Evolutionary conservation across 192 early-diverging fungal genomes (phyloP).

Genomic region (Coemansia sp.): DNA sequence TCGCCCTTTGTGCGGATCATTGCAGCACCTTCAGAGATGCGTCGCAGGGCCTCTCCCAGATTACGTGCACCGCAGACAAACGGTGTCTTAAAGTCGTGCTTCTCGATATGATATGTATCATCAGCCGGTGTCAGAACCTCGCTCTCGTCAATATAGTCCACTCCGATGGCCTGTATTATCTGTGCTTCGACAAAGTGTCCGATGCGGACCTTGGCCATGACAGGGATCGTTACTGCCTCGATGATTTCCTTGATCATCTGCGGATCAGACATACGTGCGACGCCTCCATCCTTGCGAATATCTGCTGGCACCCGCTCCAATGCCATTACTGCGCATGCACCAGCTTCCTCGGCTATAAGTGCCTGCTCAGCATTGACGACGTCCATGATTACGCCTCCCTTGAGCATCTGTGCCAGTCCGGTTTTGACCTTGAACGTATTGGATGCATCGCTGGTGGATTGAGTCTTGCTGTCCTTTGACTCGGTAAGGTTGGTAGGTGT

Average conservation of each 20-base stretch:
- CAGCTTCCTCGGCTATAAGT: slow-evolving; percentile 94
- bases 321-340: slow-evolving; percentile 97
- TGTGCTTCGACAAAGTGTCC: slow-evolving; percentile 99
- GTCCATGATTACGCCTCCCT: slow-evolving; percentile 99
- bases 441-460: not conserved
- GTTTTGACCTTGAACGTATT: slow-evolving; percentile 83
- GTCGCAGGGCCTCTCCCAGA: slow-evolving; percentile 94
- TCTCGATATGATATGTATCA: slow-evolving; percentile 94
- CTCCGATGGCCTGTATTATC: slow-evolving; percentile 86
- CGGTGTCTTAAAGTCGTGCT: slow-evolving; percentile 88
- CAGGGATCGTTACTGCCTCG: slow-evolving; percentile 92
- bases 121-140: slow-evolving; percentile 96
- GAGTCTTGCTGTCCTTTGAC: slow-evolving; percentile 15
- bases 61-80: slow-evolving; percentile 97
- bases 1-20: slow-evolving; percentile 99
- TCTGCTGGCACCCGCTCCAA: slow-evolving; percentile 98
- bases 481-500: slow-evolving; percentile 63
- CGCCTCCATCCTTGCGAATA: slow-evolving; percentile 94
- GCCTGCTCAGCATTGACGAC: slow-evolving; percentile 97
- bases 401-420: slow-evolving; percentile 96
- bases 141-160: slow-evolving; percentile 98
- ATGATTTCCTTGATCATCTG: slow-evolving; percentile 96
- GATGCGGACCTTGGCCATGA: slow-evolving; percentile 98
- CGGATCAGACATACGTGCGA: slow-evolving; percentile 98
- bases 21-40: slow-evolving; percentile 95